Conservation (phyloP, 169 alveolate species). For the Plasmodium cynomolgi region DNA sequence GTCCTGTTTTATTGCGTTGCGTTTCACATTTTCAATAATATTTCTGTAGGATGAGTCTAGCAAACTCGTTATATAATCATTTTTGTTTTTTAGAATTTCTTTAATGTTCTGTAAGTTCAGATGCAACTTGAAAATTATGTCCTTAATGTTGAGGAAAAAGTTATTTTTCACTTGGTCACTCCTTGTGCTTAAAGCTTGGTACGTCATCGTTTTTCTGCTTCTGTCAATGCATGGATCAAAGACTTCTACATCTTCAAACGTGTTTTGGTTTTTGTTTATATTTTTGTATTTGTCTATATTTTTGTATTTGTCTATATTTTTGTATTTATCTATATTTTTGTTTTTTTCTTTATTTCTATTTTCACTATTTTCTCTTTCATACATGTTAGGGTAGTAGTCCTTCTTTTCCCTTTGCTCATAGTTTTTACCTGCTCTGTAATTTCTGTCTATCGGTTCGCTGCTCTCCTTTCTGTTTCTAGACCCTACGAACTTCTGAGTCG, state of each 20-base stretch:
- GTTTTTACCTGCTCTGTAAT: background rate
- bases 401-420: background rate
- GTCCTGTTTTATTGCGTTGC: slow-evolving; percentile 41
- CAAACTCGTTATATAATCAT: slow-evolving; percentile 17
- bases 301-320: no score
- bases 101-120: slow-evolving; percentile 38
- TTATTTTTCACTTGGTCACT: slow-evolving; percentile 15
- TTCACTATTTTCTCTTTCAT: slow-evolving; percentile 10
- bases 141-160: slow-evolving; percentile 31
- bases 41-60: slow-evolving; percentile 28
- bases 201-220: background rate
- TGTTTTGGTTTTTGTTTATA: background rate
- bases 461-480: background rate
- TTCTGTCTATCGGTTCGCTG: slow-evolving; percentile 8
- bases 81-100: slow-evolving; percentile 22
- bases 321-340: no score
- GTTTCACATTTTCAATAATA: slow-evolving; percentile 7
- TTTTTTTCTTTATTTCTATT: background rate
- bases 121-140: slow-evolving; percentile 35
- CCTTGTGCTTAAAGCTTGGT: slow-evolving; percentile 1
- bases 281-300: no score
- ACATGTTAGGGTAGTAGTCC: background rate
- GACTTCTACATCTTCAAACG: background rate
- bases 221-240: background rate
- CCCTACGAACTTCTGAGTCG: background rate